phyloP scores from a whole-genome alignment of 2,329 filamentous ascomycete genomes.

The Penicillium brasilianum region DNA sequence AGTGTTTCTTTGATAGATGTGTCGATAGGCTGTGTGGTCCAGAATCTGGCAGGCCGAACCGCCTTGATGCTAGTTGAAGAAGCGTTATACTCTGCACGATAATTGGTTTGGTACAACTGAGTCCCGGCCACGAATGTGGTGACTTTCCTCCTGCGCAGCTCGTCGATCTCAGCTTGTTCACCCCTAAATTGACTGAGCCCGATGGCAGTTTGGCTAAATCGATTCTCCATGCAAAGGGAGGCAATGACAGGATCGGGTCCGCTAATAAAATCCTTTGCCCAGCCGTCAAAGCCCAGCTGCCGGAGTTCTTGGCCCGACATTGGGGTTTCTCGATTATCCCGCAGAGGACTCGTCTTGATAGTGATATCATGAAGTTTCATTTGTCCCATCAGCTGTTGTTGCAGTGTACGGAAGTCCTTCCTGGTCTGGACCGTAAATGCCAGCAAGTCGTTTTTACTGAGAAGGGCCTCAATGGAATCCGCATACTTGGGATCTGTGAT shows the following conservation, averaged over 20 bases:
- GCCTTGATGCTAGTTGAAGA: slow-evolving; percentile 70
- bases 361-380: slow-evolving; percentile 72
- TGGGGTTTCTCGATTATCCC: slow-evolving; percentile 59
- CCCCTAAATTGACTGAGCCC: slow-evolving; percentile 67
- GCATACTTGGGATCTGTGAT: slow-evolving; percentile 74
- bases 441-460: slow-evolving; percentile 60
- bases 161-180: slow-evolving; percentile 62
- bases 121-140: slow-evolving; percentile 72
- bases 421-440: slow-evolving; percentile 76
- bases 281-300: slow-evolving; percentile 73
- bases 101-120: slow-evolving; percentile 67
- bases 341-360: slow-evolving; percentile 67
- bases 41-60: slow-evolving; percentile 67
- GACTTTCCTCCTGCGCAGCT: slow-evolving; percentile 65
- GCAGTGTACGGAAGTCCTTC: slow-evolving; percentile 75
- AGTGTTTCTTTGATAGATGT: slow-evolving; percentile 61
- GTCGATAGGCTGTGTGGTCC: slow-evolving; percentile 80
- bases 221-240: slow-evolving; percentile 80
- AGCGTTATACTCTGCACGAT: slow-evolving; percentile 78
- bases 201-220: slow-evolving; percentile 71
- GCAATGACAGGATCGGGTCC: slow-evolving; percentile 84
- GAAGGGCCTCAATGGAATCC: slow-evolving; percentile 62
- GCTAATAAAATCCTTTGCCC: slow-evolving; percentile 76
- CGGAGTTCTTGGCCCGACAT: slow-evolving; percentile 61
- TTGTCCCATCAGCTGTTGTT: slow-evolving; percentile 65